Evolutionary conservation across 768 basidiomycete genomes (phyloP).

Genomic region (Boletus tomentosulus): DNA sequence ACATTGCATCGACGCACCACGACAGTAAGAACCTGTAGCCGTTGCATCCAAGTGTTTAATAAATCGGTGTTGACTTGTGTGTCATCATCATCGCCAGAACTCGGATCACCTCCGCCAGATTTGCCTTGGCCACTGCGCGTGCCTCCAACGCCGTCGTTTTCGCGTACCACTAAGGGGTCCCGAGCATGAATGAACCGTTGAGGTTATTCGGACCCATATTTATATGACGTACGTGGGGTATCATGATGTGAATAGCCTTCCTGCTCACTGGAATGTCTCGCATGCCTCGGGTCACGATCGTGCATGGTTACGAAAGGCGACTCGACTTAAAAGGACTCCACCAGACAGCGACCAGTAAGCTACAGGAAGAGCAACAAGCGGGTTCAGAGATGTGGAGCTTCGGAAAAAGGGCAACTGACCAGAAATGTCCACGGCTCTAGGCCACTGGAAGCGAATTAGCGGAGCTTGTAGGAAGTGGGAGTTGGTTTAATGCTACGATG

Average conservation of each 20-base stretch:
- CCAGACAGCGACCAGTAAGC: background rate
- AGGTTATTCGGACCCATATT: background rate
- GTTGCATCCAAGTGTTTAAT: constrained; percentile 22
- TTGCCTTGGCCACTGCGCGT: constrained; percentile 4
- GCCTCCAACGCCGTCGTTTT: constrained; percentile 5
- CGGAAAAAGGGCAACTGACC: constrained; percentile 9
- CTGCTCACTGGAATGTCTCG: background rate
- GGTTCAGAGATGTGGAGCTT: background rate
- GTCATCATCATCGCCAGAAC: constrained; percentile 6
- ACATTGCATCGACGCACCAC: constrained; percentile 18
- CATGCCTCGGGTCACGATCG: background rate
- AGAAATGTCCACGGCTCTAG: background rate
- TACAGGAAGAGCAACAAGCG: background rate
- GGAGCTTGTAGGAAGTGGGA: background rate
- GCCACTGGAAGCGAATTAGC: background rate
- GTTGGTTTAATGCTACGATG: background rate
- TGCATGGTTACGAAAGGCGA: background rate
- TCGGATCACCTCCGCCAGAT: constrained; percentile 1
- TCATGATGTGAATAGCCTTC: constrained; percentile 4
- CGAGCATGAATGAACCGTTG: background rate
- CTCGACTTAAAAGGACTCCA: constrained; percentile 1
- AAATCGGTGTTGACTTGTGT: constrained; percentile 15
- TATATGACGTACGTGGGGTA: constrained; percentile 14
- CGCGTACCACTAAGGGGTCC: background rate
- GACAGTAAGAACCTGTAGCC: constrained; percentile 26